Evolutionary conservation across 768 basidiomycete genomes (phyloP), one percentile per base, ranked within the genome.

Genomic region (Lactarius akahatsu): DNA sequence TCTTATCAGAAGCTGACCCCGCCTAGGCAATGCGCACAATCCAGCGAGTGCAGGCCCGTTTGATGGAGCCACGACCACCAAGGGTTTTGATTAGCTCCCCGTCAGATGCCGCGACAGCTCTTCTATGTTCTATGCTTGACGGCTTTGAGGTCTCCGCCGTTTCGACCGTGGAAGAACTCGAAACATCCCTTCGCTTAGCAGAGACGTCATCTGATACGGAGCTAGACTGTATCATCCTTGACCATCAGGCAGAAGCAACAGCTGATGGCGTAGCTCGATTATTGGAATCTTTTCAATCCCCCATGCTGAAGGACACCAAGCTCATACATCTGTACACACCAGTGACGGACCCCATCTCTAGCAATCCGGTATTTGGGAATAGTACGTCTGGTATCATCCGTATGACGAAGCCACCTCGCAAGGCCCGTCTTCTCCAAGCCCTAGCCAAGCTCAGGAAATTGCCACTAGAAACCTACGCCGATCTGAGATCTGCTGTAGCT

Each of bases 291-390:
- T 73, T 83, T 1, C 69, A 75, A 13, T 73, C 74, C 18, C 72
- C 71, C 8, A 68, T 78, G 4, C 78, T 87, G 9, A 72, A 73
- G 30, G 83, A 86, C 13, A 86, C 88, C 4, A 88, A 87, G 76
- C 77, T 90, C 62, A 80, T 91, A 16, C 89, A 90, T 68, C 77
- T 91, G 23, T 89, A 88, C 73, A 90, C 89, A 1, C 89, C 89
- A 1, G 88, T 86, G 1, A 85, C 86, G 26, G 86, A 83, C 68
- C 69, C 74, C 38, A 78, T 81, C 45, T 79, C 83, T 7, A 83
- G 85, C 20, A 81, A 82, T 52, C 77, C 80, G 1, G 77, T 85
- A 20, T 83, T 86, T 34, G 82, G 78, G 54, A 85, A 76, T 66
- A 80, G 77, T 57, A 80, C 79, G 36, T 80, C 85, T 0, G 85